phyloP scores from a whole-genome alignment of 2,329 filamentous ascomycete species.

The Monosporascus cannonballus region DNA sequence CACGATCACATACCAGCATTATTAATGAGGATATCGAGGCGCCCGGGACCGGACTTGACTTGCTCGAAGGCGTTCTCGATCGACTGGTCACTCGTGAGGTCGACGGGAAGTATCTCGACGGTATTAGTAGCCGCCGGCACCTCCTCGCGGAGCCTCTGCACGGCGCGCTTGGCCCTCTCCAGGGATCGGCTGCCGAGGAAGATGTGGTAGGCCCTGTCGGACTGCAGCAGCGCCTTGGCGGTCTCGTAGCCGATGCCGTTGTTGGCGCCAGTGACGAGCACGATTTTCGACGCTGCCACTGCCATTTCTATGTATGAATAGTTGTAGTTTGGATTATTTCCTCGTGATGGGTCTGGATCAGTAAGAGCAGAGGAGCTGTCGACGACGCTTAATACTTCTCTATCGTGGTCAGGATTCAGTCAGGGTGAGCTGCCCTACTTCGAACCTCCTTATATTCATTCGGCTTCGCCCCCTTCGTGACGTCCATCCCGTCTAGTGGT shows the following conservation, averaged over 20 bases:
- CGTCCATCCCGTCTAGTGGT: too few species aligned
- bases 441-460: too few species aligned
- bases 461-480: too few species aligned
- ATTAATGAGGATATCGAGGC: constrained; percentile 49
- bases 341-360: too few species aligned
- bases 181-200: constrained; percentile 47
- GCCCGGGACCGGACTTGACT: constrained; percentile 35
- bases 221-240: constrained; percentile 46
- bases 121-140: constrained; percentile 33
- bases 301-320: too few species aligned
- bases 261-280: constrained; percentile 58
- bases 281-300: constrained; percentile 16
- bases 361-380: too few species aligned
- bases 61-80: constrained; percentile 39
- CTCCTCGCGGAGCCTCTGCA: constrained; percentile 34
- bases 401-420: too few species aligned
- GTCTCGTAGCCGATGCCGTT: constrained; percentile 55
- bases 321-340: too few species aligned
- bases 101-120: constrained; percentile 42
- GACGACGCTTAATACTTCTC: too few species aligned
- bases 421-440: too few species aligned
- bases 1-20: constrained; percentile 40
- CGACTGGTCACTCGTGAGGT: constrained; percentile 46
- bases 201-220: constrained; percentile 42
- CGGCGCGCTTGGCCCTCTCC: constrained; percentile 44